Base-by-base conservation (phyloP, 768 basidiomycete genomes). In the Hypsizygus marmoreus region DNA sequence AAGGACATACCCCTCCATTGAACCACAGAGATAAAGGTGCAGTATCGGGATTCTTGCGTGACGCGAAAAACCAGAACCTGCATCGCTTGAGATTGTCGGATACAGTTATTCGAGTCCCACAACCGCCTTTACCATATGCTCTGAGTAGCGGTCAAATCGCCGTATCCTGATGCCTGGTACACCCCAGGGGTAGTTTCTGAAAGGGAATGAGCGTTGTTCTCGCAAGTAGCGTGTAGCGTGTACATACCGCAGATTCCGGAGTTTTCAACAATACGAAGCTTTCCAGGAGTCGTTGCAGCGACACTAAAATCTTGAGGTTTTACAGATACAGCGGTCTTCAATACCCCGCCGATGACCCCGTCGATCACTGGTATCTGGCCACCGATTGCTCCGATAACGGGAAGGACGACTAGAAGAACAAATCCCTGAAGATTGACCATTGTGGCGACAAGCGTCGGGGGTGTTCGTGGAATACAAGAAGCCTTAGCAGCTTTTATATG, bases 61-160 rank as follows among this genome's bases (percentile, higher is more conserved):
- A 74, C 10, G 68, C 82, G 52, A 86, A 86, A 67, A 80, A 85
- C 81, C 81, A 84, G 66, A 84, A 86, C 77, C 82, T 82, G 38
- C 3, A 22, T 1, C 6, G 34, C 11, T 53, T 38, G 38, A 14
- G n/a, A 10, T 12, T 29, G 43, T 30, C 20, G 6, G 10, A 46
- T n/a, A 4, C n/a, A n/a, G 12, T 16, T 16, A 20, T 35, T 33
- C 13, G 22, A 8, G 13, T n/a, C 17, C 6, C 14, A 26, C 41
- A 1, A 24, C 19, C 37, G 3, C 37, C 14, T 65, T 17, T 23
- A 81, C 81, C 79, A 85, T 19, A 84, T 68, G 61, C 82, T 84
- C 56, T 82, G 61, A n/a, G 66, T 70, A 1, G 75, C 60, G 1
- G 76, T 73, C 12, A 85, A 54, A 59, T 86, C 82, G 4, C 74